Base-by-base conservation (phyloP, 441 rosid genomes). In the Theobroma grandiflorum region DNA sequence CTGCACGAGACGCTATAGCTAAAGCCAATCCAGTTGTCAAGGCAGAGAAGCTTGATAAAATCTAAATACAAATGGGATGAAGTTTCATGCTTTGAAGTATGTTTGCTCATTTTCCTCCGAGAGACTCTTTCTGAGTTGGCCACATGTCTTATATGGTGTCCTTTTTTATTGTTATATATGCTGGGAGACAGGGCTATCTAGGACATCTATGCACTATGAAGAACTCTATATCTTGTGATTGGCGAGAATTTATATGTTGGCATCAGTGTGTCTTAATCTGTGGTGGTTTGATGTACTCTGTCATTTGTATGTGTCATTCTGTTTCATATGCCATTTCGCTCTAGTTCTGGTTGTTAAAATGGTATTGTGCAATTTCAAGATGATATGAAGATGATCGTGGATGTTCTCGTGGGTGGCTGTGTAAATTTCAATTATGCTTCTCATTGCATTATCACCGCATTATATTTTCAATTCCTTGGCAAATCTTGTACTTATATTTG, bases 31-130 rank as follows among this genome's bases (percentile, higher is more conserved):
- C 93, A 4, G 76, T 90, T 75, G 86, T 93, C 79, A 93, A 88
- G 85, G 94, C 95, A 47, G 91, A 87, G 74, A 93, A 90, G 86
- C 95, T 91, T 10, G 90, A 91, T 75, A 93, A 93, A 79, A 91
- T 93, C 85, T 93, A 78, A 84, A 59, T 77, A 42, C 49, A 22
- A 31, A 3, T 42, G 26, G 66, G 33, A 35, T 72, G 79, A 75
- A 50, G 65, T 72, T 74, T 53, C 52, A 38, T 55, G 11, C 65
- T 10, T 12, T 63, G 72, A 82, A 84, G 79, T 74, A 50, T 76
- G 80, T 68, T 16, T 75, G 80, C 77, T 75, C 82, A 47, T 63
- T 75, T 81, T 84, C 78, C 57, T 82, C 71, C 52, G 72, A 52
- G 81, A 57, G 72, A 69, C 79, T 43, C 16, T 75, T 83, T 84